Conservation (phyloP, 2,329 filamentous ascomycete species). For the Zopfia rhizophila region DNA sequence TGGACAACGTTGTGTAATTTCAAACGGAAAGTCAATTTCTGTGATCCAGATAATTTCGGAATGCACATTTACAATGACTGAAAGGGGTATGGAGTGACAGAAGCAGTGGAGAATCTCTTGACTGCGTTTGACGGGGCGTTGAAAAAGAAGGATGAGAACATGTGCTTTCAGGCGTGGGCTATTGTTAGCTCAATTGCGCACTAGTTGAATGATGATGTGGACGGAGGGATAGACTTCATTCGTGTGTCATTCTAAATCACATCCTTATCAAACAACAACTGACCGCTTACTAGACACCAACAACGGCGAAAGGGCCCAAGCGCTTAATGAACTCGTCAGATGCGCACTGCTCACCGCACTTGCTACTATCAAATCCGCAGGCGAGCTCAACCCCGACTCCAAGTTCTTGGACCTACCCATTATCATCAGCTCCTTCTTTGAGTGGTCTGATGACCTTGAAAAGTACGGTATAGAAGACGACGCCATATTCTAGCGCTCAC, state of each 20-base stretch:
- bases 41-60: slow-evolving; percentile 26
- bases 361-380: slow-evolving; percentile 23
- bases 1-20: slow-evolving; percentile 18
- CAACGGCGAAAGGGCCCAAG: slow-evolving; percentile 16
- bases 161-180: slow-evolving; percentile 19
- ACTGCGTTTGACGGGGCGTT: slow-evolving; percentile 20
- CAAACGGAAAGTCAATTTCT: slow-evolving; percentile 18
- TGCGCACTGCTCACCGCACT: slow-evolving; percentile 24
- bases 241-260: too few relatives aligned
- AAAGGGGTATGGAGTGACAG: slow-evolving; percentile 22
- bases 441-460: slow-evolving; percentile 18
- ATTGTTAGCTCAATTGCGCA: slow-evolving; percentile 21
- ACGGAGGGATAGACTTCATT: too few relatives aligned
- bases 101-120: slow-evolving; percentile 27
- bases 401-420: slow-evolving; percentile 30
- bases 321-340: slow-evolving; percentile 21
- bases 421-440: slow-evolving; percentile 28
- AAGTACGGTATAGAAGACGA: slow-evolving; percentile 30
- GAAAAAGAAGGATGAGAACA: slow-evolving; percentile 17
- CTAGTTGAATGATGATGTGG: slow-evolving; percentile 20
- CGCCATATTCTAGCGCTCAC: slow-evolving; percentile 19
- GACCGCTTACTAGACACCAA: slow-evolving; percentile 21
- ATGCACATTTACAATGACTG: slow-evolving; percentile 33
- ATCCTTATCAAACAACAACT: too few relatives aligned
- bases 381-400: slow-evolving; percentile 29